Base-by-base conservation (phyloP, 2,329 filamentous ascomycete species). In the Xylaria polymorpha region DNA sequence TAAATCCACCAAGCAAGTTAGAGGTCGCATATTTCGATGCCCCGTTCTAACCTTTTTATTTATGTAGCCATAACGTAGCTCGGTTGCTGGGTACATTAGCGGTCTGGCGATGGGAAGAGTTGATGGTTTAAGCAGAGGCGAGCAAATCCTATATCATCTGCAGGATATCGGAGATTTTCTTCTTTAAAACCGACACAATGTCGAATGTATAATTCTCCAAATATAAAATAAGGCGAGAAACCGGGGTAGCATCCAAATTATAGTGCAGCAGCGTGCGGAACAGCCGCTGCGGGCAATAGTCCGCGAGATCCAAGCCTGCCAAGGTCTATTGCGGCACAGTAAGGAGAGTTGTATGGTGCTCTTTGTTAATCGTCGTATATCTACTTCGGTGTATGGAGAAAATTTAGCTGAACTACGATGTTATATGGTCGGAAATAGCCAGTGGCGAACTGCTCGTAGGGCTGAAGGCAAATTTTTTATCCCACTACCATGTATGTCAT, bases 261-360 rank as follows among this genome's bases (percentile, higher is more conserved):
- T 43, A 59, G 37, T 41, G 46, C 25, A 20, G 22, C 3, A 41
- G 29, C 51, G 41, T 1, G 64, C 64, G 64, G 58, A 43, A 66
- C 20, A 57, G n/a, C 64, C 64, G 64, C 64, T 22, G 41, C 22
- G 12, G 64, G 64, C 29, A 66, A 41, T 58, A 62, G 10, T 61
- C 50, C 43, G 64, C 64, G 64, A 66, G 64, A 48, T 53, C 39
- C 39, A 59, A 66, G 63, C 15, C 43, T 32, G 43, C 29, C 35
- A 22, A 48, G 32, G 14, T 48, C 35, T 20, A 25, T n/a, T n/a
- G n/a, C 37, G 10, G 20, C 37, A 8, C 37, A 37, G 22, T 35
- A 25, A 43, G 18, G 12, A 37, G 32, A 22, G 18, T n/a, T n/a
- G 18, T 20, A 43, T 57, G 15, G 20, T 57, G 18, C 37, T 39